Base-by-base conservation (phyloP, 306 rosid species). In the Vigna unguiculata region DNA sequence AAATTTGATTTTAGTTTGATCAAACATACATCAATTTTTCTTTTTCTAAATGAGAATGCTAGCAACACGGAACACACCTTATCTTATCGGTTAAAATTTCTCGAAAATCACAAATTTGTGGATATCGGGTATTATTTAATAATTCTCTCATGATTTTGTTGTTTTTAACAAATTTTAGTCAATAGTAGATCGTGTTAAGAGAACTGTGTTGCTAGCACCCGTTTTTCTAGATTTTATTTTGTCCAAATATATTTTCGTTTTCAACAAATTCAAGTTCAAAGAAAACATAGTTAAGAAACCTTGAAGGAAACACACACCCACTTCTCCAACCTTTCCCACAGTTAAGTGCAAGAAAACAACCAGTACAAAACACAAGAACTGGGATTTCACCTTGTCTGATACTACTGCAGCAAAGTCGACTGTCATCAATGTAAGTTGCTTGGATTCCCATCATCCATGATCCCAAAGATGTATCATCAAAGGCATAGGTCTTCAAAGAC, bases 401-500 rank as follows among this genome's bases (percentile, higher is more conserved):
- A 81, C 97, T 89, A 76, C 97, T 51, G 84, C 99, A 92, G 86
- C 99, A 96, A 83, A 96, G 90, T 28, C 92, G 98, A 81, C 82
- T 91, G 80, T 96, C 99, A 46, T 96, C 99, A 81, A 89, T 96
- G 76, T 92, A 90, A 15, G 96, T 91, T 69, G 97, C 79, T 83
- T 89, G 93, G 76, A 96, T 30, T 21, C 99, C 99, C 96, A 96
- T 91, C 99, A 96, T 96, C 99, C 99, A 92, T 30, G 99, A 89
- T 13, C 99, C 99, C 83, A 92, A 74, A 21, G 99, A 91, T 60
- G 88, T 81, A 86, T 96, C 99, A 49, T 96, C 99, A 59, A 82
- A 86, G 66, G 97, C 99, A 59, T 89, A 96, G 47, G 96, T 80
- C 90, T 92, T 96, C 74, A 96, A 87, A 75, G 99, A 96, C 32